Evolutionary conservation across 345 rosid genomes (phyloP), one percentile per base, ranked within the genome.

Genomic region (Citrus mangshanensis): DNA sequence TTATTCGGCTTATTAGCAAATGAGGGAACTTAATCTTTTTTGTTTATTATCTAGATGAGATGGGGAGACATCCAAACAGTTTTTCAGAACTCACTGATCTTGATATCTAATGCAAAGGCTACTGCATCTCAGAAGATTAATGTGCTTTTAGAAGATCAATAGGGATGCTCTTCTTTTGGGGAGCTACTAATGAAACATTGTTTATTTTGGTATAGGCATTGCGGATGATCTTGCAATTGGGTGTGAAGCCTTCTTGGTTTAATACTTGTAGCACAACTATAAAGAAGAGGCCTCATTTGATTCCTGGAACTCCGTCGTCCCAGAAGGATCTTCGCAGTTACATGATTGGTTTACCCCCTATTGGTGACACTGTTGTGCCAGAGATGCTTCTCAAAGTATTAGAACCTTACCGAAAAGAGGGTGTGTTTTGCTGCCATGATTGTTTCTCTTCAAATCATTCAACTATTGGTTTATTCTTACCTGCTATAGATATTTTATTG

Each of bases 351-450:
- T 84, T 89, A 81, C 97, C 98, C 72, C 80, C 91, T 42, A 69
- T 89, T 77, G 98, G 96, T 76, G 99, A 95, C 73, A 88, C 97
- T 66, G 99, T 92, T 24, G 94, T 95, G 81, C 97, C 97, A 77
- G 99, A 95, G 87, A 90, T 95, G 98, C 93, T 95, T 51, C 92
- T 95, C 74, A 95, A 95, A 89, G 93, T 95, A 73, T 85, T 95
- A 80, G 98, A 95, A 85, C 97, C 97, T 70, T 95, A 95, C 65
- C 86, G 95, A 19, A 92, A 84, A 77, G 95, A 91, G 88, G 98
- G 99, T 94, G 55, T 54, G 72, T 75, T 70, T 78, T 66, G 55
- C 74, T 34, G 19, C 58, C 24, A 25, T 68, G 6, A 80, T 73
- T 75, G 13, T 70, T 63, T 79, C 68, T 62, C 72, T 75, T 60